Base-by-base conservation (phyloP, 2,329 filamentous ascomycete genomes). In the Monilinia laxa region DNA sequence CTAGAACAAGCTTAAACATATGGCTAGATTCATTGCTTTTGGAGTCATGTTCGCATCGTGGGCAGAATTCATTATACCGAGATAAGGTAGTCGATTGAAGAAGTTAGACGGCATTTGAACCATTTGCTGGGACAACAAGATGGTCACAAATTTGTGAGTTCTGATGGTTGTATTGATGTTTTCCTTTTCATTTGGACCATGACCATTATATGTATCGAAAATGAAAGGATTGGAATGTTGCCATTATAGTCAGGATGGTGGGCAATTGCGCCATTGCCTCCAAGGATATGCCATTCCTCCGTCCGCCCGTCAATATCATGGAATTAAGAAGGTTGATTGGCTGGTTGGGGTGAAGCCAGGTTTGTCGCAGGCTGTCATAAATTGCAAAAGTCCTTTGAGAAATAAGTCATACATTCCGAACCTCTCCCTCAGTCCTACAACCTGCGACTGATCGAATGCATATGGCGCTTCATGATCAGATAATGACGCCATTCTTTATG, bases 31-130 rank as follows among this genome's bases (percentile, higher is more conserved):
- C 54, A 78, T 73, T 1, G 80, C 79, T 64, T 81, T 78, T 0
- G 79, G 80, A 65, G 80, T 80, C 47, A 81, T 75, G 66, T 81
- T 79, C 35, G 79, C 80, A 56, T 79, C 76, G 1, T 80, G 80
- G 3, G 77, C 79, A 70, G 80, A 81, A 66, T 81, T 80, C 78
- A 80, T 81, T 76, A 45, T 76, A 70, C 72, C 81, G 80, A 2
- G 81, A 75, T 42, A 76, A 75, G 3, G 77, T 71, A 1, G 55
- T 74, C n/a, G 75, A 66, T 65, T 77, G 75, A 67, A 76, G 73
- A n/a, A 81, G 74, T 67, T 81, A 79, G 4, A 70, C 68, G 3
- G 76, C 77, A 72, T 72, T 76, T 25, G 73, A 68, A n/a, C 81
- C 73, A 69, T 81, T 81, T 20, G 74, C 20, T 77, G 75, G 66